Evolutionary conservation across 306 rosid genomes (phyloP), one percentile per base, ranked within the genome.

Genomic region (Acacia acuminata): DNA sequence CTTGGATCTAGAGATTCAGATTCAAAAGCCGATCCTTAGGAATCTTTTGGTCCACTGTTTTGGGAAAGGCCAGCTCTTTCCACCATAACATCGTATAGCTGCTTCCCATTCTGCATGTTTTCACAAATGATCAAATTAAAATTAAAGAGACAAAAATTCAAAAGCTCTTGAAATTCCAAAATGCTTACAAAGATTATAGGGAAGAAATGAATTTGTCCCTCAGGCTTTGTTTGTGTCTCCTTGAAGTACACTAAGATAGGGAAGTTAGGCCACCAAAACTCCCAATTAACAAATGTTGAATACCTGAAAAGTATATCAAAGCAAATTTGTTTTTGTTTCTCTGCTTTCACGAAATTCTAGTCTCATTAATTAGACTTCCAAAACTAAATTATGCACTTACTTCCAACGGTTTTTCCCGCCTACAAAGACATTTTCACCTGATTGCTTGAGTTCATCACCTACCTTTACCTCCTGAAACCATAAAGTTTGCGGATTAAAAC

Each of bases 401-500:
- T 92, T 96, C 99, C 99, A 96, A 12, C 98, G 94, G 76, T 96
- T 96, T 87, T 93, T 85, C 45, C 99, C 99, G 9, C 99, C 99
- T 64, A 93, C 97, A 25, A 72, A 72, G 60, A 81, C 99, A 86
- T 96, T 96, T 85, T 96, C 98, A 72, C 98, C 99, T 0, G 99
- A 96, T 43, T 90, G 93, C 79, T 90, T 78, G 75, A 96, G 98
- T 89, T 91, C 86, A 0, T 96, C 97, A 69, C 99, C 98, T 36
- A 96, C 81, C 89, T 83, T 96, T 47, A 96, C 97, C 88, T 93
- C 99, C 99, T 96, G 85, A 78, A 86, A 48, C 78, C 80, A 74
- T 65, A 83, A 70, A 71, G 3, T 64, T 67, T 74, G 58, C 10
- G 63, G 56, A 38, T 13, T 38, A 50, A 79, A 51, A 77, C 43